Conservation (phyloP, 1,139 yeast genomes). For the Magnusiomyces tetraspermus region DNA sequence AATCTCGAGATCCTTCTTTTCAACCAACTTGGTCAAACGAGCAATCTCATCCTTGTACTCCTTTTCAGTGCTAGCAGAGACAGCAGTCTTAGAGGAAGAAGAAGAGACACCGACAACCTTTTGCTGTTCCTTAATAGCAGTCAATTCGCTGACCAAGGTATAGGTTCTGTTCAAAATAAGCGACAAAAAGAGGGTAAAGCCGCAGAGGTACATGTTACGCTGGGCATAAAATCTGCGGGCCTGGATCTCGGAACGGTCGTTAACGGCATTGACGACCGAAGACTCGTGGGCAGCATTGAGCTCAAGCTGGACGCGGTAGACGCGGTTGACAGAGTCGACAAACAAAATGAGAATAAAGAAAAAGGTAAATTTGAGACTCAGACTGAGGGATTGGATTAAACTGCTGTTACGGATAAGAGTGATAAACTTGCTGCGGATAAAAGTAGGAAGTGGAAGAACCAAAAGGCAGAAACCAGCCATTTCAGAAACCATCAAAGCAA, state of each 20-base stretch:
- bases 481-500: slow-evolving; percentile 64
- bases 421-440: slow-evolving; percentile 59
- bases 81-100: background rate
- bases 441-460: slow-evolving; percentile 79
- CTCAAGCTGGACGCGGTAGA: slow-evolving; percentile 60
- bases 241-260: slow-evolving; percentile 67
- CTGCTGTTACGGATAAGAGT: slow-evolving; percentile 59
- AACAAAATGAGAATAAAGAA: slow-evolving; percentile 79
- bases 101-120: background rate
- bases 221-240: slow-evolving; percentile 93
- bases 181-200: slow-evolving; percentile 86
- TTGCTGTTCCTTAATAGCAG: slow-evolving; percentile 36
- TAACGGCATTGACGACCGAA: slow-evolving; percentile 14
- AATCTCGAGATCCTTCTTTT: slow-evolving; percentile 54
- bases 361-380: slow-evolving; percentile 56
- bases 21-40: slow-evolving; percentile 46
- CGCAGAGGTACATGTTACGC: slow-evolving; percentile 93
- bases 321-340: slow-evolving; percentile 81
- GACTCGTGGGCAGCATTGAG: slow-evolving; percentile 22
- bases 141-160: slow-evolving; percentile 65
- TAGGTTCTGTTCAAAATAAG: slow-evolving; percentile 82
- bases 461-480: slow-evolving; percentile 72
- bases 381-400: slow-evolving; percentile 43
- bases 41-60: slow-evolving; percentile 33
- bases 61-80: slow-evolving; percentile 1